phyloP scores from a whole-genome alignment of 2,329 filamentous ascomycete species.

The Alternaria dauci region DNA sequence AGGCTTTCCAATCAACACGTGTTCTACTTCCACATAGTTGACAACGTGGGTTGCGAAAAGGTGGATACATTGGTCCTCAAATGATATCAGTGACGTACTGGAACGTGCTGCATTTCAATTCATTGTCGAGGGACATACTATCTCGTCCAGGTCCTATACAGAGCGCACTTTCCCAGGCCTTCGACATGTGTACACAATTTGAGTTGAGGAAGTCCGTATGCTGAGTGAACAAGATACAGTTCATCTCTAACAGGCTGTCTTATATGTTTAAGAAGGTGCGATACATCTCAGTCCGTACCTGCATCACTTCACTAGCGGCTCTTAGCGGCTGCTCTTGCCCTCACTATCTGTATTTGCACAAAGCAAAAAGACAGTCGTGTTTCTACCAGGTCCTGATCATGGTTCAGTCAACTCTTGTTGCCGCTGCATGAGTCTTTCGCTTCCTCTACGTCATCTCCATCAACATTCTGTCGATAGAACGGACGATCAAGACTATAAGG shows the following conservation, averaged over 20 bases:
- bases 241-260: too few species aligned
- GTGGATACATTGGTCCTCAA: background rate
- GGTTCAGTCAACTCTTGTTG: too few species aligned
- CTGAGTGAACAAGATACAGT: background rate
- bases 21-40: background rate
- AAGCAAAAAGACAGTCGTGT: too few species aligned
- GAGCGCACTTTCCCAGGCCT: background rate
- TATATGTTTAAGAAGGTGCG: background rate
- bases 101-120: background rate
- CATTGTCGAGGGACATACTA: background rate
- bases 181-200: background rate
- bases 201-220: background rate
- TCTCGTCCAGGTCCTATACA: background rate
- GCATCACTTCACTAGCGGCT: conserved; percentile 1
- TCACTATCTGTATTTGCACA: background rate
- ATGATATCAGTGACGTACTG: background rate
- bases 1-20: background rate
- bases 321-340: background rate
- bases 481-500: too few species aligned
- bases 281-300: background rate
- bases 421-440: too few species aligned
- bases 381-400: too few species aligned
- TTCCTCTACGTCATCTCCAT: too few species aligned
- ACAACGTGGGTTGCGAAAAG: background rate
- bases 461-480: too few species aligned